phyloP scores from a whole-genome alignment of 495 filamentous ascomycete species.

The Coniosporium apollinis region DNA sequence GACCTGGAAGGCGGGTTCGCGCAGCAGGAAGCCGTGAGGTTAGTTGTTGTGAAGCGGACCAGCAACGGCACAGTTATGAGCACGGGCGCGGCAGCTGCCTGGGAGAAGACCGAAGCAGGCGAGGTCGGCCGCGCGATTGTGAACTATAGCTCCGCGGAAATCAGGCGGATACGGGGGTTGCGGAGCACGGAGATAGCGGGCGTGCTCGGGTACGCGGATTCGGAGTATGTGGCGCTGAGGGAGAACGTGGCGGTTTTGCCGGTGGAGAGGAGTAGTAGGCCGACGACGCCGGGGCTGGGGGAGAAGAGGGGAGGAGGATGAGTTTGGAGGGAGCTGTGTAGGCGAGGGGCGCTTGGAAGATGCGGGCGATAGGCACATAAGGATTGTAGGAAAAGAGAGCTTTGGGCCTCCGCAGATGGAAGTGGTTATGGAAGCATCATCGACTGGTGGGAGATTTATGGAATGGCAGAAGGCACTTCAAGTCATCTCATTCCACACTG shows the following conservation, averaged over 20 bases:
- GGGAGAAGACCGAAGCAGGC: constrained; percentile 52
- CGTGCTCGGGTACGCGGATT: constrained; percentile 77
- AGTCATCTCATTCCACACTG: no score
- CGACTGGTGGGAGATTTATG: no score
- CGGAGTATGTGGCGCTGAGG: constrained; percentile 80
- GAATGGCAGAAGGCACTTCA: no score
- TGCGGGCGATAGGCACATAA: no score
- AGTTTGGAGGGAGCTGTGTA: no score
- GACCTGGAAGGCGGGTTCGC: constrained; percentile 75
- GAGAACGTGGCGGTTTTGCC: constrained; percentile 72
- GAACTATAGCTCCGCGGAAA: constrained; percentile 79
- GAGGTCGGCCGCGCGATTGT: constrained; percentile 87
- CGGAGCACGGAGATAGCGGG: constrained; percentile 64
- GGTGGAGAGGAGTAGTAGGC: constrained; percentile 19
- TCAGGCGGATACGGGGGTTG: constrained; percentile 65
- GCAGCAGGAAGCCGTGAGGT: constrained; percentile 77
- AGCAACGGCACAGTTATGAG: constrained; percentile 2
- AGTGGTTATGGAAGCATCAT: no score
- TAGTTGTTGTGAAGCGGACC: constrained; percentile 54
- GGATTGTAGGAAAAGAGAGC: no score
- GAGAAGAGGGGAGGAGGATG: no score
- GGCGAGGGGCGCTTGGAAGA: no score
- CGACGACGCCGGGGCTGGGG: constrained; percentile 22
- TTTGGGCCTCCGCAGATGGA: no score
- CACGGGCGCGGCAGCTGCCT: neutral